A percentile compares a stretch with the other conserved stretches of the same genome.
phyloP scores from a whole-genome alignment of 2,329 filamentous ascomycete genomes.

The Xylaria sp. region DNA sequence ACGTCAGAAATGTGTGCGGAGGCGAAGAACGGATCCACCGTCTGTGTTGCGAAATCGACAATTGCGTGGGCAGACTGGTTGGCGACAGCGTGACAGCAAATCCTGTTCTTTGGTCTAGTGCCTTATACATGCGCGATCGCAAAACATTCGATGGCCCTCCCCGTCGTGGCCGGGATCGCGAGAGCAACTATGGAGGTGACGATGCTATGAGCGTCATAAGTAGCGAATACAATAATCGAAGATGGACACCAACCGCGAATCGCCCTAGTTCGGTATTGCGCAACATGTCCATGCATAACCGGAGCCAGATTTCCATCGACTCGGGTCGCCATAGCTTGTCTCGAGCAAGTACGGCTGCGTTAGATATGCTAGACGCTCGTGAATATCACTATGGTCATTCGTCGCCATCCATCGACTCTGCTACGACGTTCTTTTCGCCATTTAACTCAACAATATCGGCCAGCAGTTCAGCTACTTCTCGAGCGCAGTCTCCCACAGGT shows the following conservation, averaged over 20 bases:
- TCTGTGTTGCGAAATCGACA: constrained; percentile 90
- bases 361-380: constrained; percentile 75
- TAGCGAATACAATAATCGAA: constrained; percentile 66
- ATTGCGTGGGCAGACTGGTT: constrained; percentile 85
- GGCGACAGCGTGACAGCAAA: constrained; percentile 86
- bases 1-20: constrained; percentile 91
- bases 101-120: constrained; percentile 91
- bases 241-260: constrained; percentile 56
- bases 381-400: constrained; percentile 76
- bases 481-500: constrained; percentile 70
- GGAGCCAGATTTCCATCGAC: constrained; percentile 76
- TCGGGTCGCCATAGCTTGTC: constrained; percentile 72
- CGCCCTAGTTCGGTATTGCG: constrained; percentile 66
- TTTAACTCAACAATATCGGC: constrained; percentile 77
- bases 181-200: constrained; percentile 60
- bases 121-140: constrained; percentile 84
- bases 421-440: constrained; percentile 88
- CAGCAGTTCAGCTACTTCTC: constrained; percentile 68
- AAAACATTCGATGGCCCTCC: constrained; percentile 64
- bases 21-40: constrained; percentile 95
- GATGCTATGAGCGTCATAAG: constrained; percentile 66
- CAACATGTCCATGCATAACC: constrained; percentile 68
- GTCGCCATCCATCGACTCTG: constrained; percentile 79
- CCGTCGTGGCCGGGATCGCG: constrained; percentile 56
- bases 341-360: constrained; percentile 66